Evolutionary conservation across 129 eudicot genomes (phyloP).

Genomic region (Flaveria linearis): DNA sequence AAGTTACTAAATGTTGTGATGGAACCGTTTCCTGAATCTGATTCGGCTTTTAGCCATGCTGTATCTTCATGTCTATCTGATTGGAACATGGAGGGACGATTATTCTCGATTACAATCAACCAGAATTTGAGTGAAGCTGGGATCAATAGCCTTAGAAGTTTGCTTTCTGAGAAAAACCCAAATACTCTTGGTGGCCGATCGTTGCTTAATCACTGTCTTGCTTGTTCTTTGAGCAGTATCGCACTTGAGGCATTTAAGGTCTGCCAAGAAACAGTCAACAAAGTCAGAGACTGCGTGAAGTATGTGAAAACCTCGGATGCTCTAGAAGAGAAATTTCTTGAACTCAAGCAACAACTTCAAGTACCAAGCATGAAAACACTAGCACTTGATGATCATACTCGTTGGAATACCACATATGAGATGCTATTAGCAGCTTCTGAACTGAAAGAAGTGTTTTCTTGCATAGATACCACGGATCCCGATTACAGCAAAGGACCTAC

Average conservation of each 20-base stretch:
- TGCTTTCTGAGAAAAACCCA: slow-evolving; percentile 79
- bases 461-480: slow-evolving; percentile 74
- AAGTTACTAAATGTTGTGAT: slow-evolving; percentile 55
- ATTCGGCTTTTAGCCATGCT: slow-evolving; percentile 44
- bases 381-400: slow-evolving; percentile 67
- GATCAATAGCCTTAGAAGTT: slow-evolving; percentile 56
- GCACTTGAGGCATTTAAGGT: slow-evolving; percentile 58
- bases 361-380: slow-evolving; percentile 73
- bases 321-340: slow-evolving; percentile 76
- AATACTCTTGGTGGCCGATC: slow-evolving; percentile 71
- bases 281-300: slow-evolving; percentile 84
- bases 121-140: slow-evolving; percentile 57
- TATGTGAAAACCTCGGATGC: slow-evolving; percentile 86
- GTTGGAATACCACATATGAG: slow-evolving; percentile 92
- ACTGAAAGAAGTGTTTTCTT: slow-evolving; percentile 83
- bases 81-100: slow-evolving; percentile 41
- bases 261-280: slow-evolving; percentile 54
- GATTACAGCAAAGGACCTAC: slow-evolving; percentile 80
- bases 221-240: slow-evolving; percentile 72
- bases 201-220: slow-evolving; percentile 67
- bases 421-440: slow-evolving; percentile 82
- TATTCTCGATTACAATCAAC: slow-evolving; percentile 39
- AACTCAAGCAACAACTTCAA: slow-evolving; percentile 83
- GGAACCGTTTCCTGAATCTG: slow-evolving; percentile 89
- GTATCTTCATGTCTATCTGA: slow-evolving; percentile 39